Conservation (phyloP, 2,329 filamentous ascomycete species). For the Dactylellina leptospora region DNA sequence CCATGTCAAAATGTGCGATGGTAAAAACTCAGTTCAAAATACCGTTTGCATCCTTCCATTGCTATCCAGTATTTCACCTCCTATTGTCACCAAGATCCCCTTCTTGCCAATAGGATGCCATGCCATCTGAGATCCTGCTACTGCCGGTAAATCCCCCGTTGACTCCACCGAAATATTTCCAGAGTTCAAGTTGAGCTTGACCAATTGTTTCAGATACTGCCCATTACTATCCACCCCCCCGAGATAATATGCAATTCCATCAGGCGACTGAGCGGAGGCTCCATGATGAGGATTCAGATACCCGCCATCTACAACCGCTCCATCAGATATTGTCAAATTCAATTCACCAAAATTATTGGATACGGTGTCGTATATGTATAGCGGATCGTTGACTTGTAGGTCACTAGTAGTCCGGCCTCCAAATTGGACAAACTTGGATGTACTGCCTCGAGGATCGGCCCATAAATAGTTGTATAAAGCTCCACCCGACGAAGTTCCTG, state of each 20-base stretch:
- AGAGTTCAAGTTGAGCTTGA: conserved; percentile 21
- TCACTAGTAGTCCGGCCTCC: conserved; percentile 11
- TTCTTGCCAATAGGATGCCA: conserved; percentile 43
- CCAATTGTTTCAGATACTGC: conserved; percentile 24
- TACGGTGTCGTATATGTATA: conserved; percentile 17
- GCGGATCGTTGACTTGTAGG: conserved; percentile 5
- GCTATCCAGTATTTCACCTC: conserved; percentile 20
- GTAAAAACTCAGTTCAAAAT: not conserved
- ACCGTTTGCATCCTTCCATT: conserved; percentile 30
- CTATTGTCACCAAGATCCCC: conserved; percentile 24
- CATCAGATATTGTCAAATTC: not conserved
- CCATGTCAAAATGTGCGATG: not conserved
- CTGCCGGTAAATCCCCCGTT: conserved; percentile 17
- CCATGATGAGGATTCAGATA: conserved; percentile 36
- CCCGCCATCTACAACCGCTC: conserved; percentile 1
- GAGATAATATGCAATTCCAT: conserved; percentile 33
- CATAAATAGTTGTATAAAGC: conserved; percentile 27
- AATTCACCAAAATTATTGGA: conserved; percentile 14
- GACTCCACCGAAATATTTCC: conserved; percentile 26
- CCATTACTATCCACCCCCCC: conserved; percentile 28
- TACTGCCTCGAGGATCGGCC: conserved; percentile 11
- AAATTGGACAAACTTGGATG: conserved; percentile 22
- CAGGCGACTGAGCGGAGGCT: conserved; percentile 37
- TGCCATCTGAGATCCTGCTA: conserved; percentile 32
- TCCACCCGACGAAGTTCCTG: conserved; percentile 24